A percentile compares a stretch with the other conserved stretches of the same genome.
Evolutionary conservation across 2,329 filamentous ascomycete species (phyloP).

Genomic region (Fusarium sp.): DNA sequence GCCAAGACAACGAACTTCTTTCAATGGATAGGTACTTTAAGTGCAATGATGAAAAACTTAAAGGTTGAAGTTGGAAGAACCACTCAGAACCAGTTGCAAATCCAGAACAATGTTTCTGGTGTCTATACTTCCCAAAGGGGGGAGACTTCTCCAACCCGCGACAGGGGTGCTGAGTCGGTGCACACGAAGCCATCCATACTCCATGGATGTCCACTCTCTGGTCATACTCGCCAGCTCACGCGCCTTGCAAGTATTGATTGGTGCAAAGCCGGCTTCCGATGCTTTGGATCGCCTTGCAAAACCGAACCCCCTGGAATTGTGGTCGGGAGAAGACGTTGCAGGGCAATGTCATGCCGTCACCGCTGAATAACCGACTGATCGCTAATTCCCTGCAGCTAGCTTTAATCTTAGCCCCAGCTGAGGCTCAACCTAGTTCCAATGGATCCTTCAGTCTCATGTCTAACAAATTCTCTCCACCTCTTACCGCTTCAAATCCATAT

Average conservation of each 20-base stretch:
- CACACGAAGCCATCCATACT: constrained; percentile 27
- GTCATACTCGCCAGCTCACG: constrained; percentile 30
- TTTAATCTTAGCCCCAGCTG: constrained; percentile 13
- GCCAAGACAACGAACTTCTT: neutral
- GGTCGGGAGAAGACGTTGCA: constrained; percentile 9
- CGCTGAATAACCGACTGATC: constrained; percentile 10
- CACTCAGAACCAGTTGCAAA: constrained; percentile 31
- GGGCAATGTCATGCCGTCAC: constrained; percentile 24
- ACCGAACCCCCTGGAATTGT: constrained; percentile 24
- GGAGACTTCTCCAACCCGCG: constrained; percentile 34
- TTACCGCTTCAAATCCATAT: constrained; percentile 2
- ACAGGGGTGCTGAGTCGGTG: constrained; percentile 40
- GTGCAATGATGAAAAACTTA: constrained; percentile 4
- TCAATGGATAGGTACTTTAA: neutral
- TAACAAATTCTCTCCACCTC: constrained; percentile 1
- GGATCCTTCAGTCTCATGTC: neutral
- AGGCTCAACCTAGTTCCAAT: constrained; percentile 14
- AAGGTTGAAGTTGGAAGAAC: constrained; percentile 8
- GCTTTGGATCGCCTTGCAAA: constrained; percentile 35
- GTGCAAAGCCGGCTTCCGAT: constrained; percentile 28
- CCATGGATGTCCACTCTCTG: constrained; percentile 36
- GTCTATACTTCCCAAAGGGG: constrained; percentile 20
- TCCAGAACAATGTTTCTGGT: constrained; percentile 20
- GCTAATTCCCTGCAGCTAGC: constrained; percentile 23
- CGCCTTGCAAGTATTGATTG: constrained; percentile 39